These are phyloP conservation scores for Chlamydomonas eustigma DNA, from an alignment of 139 green algal species.

Conservation along the genomic window DNA sequence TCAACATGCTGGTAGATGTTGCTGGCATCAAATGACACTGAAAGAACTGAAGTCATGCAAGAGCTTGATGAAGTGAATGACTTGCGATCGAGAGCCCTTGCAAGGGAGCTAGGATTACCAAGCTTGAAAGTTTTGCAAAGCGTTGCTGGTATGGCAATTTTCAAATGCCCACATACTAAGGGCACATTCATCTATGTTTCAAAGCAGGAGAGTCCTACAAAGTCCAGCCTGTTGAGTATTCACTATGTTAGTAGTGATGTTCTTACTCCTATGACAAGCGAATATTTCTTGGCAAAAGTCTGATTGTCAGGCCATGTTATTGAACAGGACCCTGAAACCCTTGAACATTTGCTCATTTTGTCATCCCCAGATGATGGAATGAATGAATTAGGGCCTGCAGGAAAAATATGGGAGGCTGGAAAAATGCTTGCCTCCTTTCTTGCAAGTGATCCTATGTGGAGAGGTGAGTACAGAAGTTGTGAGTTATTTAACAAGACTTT, in stretches of 20 bases:
- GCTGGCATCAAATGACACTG: not conserved
- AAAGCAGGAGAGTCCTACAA: no score
- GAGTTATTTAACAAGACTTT: not conserved
- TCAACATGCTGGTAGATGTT: no score
- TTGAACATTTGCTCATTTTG: not conserved
- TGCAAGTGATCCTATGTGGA: not conserved
- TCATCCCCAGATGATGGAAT: not conserved
- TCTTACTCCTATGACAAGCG: no score
- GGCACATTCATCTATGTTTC: no score
- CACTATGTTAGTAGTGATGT: no score
- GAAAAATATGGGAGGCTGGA: constrained; percentile 2
- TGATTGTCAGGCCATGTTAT: no score
- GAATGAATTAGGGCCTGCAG: not conserved
- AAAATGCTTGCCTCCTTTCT: not conserved
- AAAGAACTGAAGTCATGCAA: not conserved
- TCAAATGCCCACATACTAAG: no score
- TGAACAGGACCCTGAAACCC: no score
- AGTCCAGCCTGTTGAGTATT: no score
- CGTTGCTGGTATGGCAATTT: no score
- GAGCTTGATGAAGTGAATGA: not conserved
- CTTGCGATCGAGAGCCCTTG: not conserved
- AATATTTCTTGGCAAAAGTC: no score
- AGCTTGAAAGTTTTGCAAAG: no score
- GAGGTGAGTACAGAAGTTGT: not conserved
- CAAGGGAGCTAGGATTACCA: not conserved